A percentile compares a stretch with the other conserved stretches of the same genome.
Conservation (phyloP, 179 eudicot species). For the Silene coronaria region DNA sequence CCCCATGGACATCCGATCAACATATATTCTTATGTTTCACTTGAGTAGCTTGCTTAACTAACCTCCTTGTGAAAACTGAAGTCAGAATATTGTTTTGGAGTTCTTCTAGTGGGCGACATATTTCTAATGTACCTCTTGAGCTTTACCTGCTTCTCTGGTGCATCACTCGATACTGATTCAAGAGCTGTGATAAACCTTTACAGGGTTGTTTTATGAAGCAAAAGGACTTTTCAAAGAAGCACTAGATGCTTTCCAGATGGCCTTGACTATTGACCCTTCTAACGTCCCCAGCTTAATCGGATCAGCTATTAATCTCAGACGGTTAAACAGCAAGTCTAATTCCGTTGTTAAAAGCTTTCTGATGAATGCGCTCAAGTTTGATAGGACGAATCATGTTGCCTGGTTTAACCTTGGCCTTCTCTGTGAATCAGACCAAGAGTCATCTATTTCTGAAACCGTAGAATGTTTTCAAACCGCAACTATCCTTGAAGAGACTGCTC, state of each 20-base stretch:
- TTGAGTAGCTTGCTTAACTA: background rate
- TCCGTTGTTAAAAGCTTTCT: conserved; percentile 50
- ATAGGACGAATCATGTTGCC: conserved; percentile 60
- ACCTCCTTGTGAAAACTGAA: background rate
- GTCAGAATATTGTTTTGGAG: background rate
- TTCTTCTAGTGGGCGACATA: background rate
- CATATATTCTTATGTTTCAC: no score
- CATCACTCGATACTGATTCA: background rate
- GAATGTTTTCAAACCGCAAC: conserved; percentile 56
- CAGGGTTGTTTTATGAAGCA: conserved; percentile 67
- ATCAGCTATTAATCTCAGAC: conserved; percentile 47
- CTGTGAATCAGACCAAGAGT: conserved; percentile 40
- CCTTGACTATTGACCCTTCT: conserved; percentile 56
- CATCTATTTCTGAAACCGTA: conserved; percentile 31
- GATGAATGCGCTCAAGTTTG: conserved; percentile 57
- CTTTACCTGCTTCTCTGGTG: background rate
- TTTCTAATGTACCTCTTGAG: background rate
- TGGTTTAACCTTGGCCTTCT: conserved; percentile 78
- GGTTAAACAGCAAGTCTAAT: conserved; percentile 30
- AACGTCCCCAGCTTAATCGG: conserved; percentile 74
- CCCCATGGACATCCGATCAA: no score
- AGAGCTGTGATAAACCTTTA: conserved; percentile 8
- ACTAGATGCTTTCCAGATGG: conserved; percentile 42
- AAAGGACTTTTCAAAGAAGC: conserved; percentile 61
- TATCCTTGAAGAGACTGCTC: conserved; percentile 67